Evolutionary conservation across 306 rosid genomes (phyloP), one percentile per base, ranked within the genome.

Genomic region (Lablab purpureus): DNA sequence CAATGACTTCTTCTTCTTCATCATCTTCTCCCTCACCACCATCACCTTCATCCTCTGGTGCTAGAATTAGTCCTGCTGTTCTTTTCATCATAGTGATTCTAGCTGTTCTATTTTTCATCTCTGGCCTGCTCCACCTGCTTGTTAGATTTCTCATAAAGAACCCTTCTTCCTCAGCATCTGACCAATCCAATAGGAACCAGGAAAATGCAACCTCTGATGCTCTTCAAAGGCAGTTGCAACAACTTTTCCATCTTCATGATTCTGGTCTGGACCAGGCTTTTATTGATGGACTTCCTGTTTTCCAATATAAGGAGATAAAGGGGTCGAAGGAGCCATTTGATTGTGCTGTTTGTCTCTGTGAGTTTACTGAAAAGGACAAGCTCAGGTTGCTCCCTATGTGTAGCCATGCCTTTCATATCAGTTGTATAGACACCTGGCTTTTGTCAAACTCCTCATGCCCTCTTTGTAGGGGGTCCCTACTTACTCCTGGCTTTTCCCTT

Each of bases 391-490:
- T 92, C 60, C 97, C 97, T 41, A 66, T 87, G 89, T 92, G 97
- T 60, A 90, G 96, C 80, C 97, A 92, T 84, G 97, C 96, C 78
- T 92, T 92, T 63, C 97, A 92, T 80, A 80, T 92, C 59, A 85
- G 58, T 54, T 92, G 97, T 81, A 92, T 92, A 83, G 97, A 92
- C 84, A 89, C 97, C n/a, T 92, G 97, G 97, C 91, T 92, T 70
- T 78, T 92, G 4, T 89, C 97, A 32, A 92, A 92, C 72, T 92
- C 97, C 3, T 87, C 97, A 4, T 92, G 97, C 59, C 97, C 97
- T 28, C 91, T 92, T 30, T 92, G 97, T 55, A 87, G 97, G 72
- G 93, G 97, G 10, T 82, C 93, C 58, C 93, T 92, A 60, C 81
- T 89, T 23, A 55, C 80, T 50, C 90, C 91, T 0, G 93, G 84